Conservation (phyloP, 345 rosid genomes). For the Noccaea bulbosa region DNA sequence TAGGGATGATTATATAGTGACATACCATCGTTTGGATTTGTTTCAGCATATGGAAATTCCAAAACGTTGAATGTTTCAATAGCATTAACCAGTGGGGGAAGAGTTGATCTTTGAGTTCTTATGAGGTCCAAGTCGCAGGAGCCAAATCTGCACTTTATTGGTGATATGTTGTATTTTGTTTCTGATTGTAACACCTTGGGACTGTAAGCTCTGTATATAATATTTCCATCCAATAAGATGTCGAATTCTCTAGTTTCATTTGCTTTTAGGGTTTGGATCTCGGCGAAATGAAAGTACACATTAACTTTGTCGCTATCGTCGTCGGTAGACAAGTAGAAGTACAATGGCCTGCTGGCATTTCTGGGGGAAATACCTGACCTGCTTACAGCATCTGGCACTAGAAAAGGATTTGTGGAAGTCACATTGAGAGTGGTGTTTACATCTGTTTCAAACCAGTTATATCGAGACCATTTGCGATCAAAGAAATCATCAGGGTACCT, state of each 20-base stretch:
- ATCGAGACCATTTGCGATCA: conserved; percentile 26
- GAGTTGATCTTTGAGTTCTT: conserved; percentile 26
- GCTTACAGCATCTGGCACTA: conserved; percentile 37
- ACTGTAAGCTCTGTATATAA: not conserved
- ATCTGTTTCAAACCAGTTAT: not conserved
- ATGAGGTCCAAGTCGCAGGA: not conserved
- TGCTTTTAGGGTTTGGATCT: not conserved
- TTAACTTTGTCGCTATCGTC: not conserved
- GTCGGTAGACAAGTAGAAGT: not conserved
- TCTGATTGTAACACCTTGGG: conserved; percentile 17
- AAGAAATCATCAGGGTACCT: conserved; percentile 19
- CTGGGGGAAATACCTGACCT: not conserved
- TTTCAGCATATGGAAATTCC: conserved; percentile 32
- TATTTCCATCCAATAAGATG: not conserved
- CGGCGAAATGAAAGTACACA: conserved; percentile 8
- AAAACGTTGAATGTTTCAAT: conserved; percentile 31
- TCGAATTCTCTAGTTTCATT: conserved; percentile 9
- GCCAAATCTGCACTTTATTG: not conserved
- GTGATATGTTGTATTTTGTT: conserved; percentile 10
- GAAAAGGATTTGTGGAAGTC: conserved; percentile 7
- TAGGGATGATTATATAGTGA: not conserved
- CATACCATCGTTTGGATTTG: conserved; percentile 44
- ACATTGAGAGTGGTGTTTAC: conserved; percentile 25
- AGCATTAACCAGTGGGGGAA: conserved; percentile 45
- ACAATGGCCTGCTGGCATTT: not conserved